phyloP scores from a whole-genome alignment of 2,329 filamentous ascomycete genomes.

The Diaporthe nobilis region DNA sequence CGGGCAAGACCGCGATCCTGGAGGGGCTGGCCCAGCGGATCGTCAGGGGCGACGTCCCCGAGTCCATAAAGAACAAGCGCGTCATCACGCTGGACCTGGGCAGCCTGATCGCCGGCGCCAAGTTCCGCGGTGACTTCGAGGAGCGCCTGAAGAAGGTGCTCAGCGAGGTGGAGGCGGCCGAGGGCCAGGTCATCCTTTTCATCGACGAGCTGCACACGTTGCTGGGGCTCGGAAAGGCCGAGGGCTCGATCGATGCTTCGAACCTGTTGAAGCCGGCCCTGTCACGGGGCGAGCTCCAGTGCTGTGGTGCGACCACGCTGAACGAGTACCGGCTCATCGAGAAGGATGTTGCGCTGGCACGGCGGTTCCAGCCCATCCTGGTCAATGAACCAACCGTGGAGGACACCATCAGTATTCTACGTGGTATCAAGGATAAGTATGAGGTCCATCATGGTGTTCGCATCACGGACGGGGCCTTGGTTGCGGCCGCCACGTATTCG shows the following conservation, averaged over 20 bases:
- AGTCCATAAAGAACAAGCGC: slow-evolving; percentile 94
- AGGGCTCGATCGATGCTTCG: slow-evolving; percentile 96
- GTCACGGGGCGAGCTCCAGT: slow-evolving; percentile 93
- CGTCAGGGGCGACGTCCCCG: slow-evolving; percentile 91
- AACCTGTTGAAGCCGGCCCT: slow-evolving; percentile 94
- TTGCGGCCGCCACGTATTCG: slow-evolving; percentile 91
- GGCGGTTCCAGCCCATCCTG: slow-evolving; percentile 93
- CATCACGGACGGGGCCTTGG: slow-evolving; percentile 92
- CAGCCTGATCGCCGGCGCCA: slow-evolving; percentile 93
- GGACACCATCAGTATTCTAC: slow-evolving; percentile 94
- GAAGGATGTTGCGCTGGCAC: slow-evolving; percentile 93
- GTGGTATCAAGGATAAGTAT: slow-evolving; percentile 97
- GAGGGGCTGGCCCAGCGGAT: slow-evolving; percentile 93
- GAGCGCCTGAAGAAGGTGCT: slow-evolving; percentile 92
- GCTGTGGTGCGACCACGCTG: slow-evolving; percentile 93
- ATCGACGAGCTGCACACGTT: slow-evolving; percentile 95
- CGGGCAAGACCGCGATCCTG: slow-evolving; percentile 93
- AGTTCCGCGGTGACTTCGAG: slow-evolving; percentile 96
- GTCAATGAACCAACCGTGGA: slow-evolving; percentile 93
- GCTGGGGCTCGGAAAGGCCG: slow-evolving; percentile 92
- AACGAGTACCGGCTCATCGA: slow-evolving; percentile 95
- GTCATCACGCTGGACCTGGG: slow-evolving; percentile 92
- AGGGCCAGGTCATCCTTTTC: slow-evolving; percentile 93
- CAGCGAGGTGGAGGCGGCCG: slow-evolving; percentile 89
- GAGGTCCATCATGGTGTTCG: slow-evolving; percentile 97